Base-by-base conservation (phyloP, 1,284 basidiomycete genomes). In the Boletus sp. region DNA sequence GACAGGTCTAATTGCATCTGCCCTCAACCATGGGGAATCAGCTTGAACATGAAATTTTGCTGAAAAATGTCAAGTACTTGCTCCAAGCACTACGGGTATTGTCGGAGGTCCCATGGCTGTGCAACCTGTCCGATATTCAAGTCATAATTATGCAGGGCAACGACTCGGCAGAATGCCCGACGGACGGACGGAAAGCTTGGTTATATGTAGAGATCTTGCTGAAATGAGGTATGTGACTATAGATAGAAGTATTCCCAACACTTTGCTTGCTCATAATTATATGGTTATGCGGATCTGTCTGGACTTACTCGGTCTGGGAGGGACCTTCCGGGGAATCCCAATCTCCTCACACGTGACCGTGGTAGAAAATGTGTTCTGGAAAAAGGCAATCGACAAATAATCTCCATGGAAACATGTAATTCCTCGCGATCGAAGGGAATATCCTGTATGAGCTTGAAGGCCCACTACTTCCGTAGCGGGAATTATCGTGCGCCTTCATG, bases 401-500 rank as follows among this genome's bases (percentile, higher is more conserved):
- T 33, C 29, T 31, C 47, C 24, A 15, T 48, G 49, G 42, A 27
- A 51, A 51, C 31, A 29, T 3, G 51, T 7, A 20, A 51, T 47
- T 15, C 46, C 13, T 33, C 31, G 20, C 15, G 42, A 43, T 49
- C 47, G 7, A 24, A 9, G 31, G 47, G 11, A 4, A 12, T 9
- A 18, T 49, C 31, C 4, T 11, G 15, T 16, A 44, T 44, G 47
- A 24, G 31, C 18, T 13, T 35, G 33, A 35, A 35, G 35, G 35
- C 24, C 16, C n/a, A 20, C 18, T 47, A 13, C 27, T 27, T 29
- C 27, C 44, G 24, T 43, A 18, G 53, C 55, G 52, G 51, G 41
- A 31, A 55, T 55, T 56, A 56, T 20, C 41, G 53, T 56, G 35
- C 33, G 42, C 53, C 9, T 54, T 54, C 13, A 39, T 39, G 13